Conservation (phyloP, 164 flowering plant species). For the Berberis thunbergii region DNA sequence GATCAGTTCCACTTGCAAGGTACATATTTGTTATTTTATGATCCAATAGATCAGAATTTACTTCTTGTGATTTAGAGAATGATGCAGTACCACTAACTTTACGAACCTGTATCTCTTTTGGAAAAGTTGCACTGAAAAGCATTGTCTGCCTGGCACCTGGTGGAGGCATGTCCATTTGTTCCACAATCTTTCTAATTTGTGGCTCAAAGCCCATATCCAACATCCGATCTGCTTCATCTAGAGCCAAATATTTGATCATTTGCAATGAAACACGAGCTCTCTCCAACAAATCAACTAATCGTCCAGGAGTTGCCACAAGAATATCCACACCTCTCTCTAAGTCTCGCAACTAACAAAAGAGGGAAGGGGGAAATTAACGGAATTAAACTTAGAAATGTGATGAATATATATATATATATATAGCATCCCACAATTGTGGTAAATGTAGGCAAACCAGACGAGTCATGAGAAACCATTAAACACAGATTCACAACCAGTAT, state of each 20-base stretch:
- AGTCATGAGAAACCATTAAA: too few relatives aligned
- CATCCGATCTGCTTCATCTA: conserved; percentile 66
- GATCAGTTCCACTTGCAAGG: not conserved
- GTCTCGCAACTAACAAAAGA: conserved; percentile 34
- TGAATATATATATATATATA: too few relatives aligned
- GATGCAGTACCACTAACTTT: not conserved
- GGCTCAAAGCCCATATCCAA: conserved; percentile 69
- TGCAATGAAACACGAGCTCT: conserved; percentile 55
- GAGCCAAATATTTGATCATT: conserved; percentile 50
- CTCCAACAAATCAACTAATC: conserved; percentile 52
- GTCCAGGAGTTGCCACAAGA: conserved; percentile 63
- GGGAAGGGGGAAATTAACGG: not conserved
- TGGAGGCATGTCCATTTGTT: conserved; percentile 61
- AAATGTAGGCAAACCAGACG: too few relatives aligned
- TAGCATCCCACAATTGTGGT: too few relatives aligned
- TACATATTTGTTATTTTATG: not conserved
- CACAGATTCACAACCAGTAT: too few relatives aligned
- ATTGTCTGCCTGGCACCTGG: conserved; percentile 52
- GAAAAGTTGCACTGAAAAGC: conserved; percentile 65
- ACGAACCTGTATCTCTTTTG: conserved; percentile 55
- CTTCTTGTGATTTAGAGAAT: not conserved
- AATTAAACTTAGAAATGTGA: too few relatives aligned
- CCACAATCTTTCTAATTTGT: conserved; percentile 52
- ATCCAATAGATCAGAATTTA: not conserved
- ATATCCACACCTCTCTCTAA: conserved; percentile 64